Conservation (phyloP, 169 alveolate genomes). For the Plasmodium coatneyi region DNA sequence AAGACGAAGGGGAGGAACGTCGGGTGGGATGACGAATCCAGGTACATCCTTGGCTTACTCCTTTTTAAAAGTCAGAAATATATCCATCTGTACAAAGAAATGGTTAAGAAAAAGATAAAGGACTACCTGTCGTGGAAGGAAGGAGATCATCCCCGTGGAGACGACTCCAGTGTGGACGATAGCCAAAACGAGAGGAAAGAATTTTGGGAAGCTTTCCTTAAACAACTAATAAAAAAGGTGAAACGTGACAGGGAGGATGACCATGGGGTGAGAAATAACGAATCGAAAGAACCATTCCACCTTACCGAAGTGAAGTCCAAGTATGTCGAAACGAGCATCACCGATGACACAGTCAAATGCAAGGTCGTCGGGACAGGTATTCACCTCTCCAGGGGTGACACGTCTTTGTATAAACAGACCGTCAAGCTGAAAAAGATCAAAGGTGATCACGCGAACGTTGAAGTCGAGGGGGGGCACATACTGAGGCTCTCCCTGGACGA, state of each 20-base stretch:
- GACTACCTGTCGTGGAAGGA: not conserved
- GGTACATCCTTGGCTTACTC: conserved; percentile 18
- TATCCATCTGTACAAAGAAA: conserved; percentile 15
- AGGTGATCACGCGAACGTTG: not conserved
- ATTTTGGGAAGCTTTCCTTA: not conserved
- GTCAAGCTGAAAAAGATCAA: conserved; percentile 49
- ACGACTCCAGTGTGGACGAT: not conserved
- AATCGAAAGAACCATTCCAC: conserved; percentile 1
- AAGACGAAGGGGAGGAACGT: not conserved
- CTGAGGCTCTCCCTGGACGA: conserved; percentile 62
- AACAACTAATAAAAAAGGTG: not conserved
- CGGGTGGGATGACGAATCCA: not conserved
- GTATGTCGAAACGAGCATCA: conserved; percentile 49
- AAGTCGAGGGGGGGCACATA: conserved; percentile 4
- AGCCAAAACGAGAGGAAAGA: not conserved
- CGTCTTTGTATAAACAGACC: conserved; percentile 27
- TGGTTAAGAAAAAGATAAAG: conserved; percentile 20
- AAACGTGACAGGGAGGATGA: not conserved
- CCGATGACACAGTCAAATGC: conserved; percentile 17
- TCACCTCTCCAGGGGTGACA: not conserved
- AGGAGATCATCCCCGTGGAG: not conserved
- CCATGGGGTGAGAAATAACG: not conserved
- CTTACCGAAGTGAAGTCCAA: conserved; percentile 27
- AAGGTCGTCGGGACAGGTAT: conserved; percentile 34
- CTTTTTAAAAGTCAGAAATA: conserved; percentile 17